Evolutionary conservation across 2,329 filamentous ascomycete species (phyloP), one percentile per base, ranked within the genome.

Genomic region (Paecilomyces sp.): DNA sequence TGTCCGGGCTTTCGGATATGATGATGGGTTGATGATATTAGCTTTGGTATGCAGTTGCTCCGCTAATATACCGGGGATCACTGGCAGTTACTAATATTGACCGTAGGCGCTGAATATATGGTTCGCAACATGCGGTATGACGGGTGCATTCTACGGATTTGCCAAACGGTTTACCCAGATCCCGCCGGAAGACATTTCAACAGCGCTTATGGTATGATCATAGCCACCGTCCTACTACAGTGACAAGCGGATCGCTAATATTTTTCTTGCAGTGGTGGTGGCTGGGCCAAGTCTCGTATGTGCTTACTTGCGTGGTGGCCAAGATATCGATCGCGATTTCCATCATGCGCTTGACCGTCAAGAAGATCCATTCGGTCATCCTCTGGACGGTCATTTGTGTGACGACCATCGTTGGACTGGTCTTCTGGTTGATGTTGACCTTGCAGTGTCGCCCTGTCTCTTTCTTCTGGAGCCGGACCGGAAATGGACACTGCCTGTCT

Each of bases 201-300:
- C 67, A 22, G 72, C 70, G 5, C 62, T 74, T 58, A 70, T 73
- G 68, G 72, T 74, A 69, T 54, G 70, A 54, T 28, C 6, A 28
- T 28, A 34, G 11, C 33, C 15, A 8, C 15, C 22, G n/a, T 3
- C 30, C 11, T 6, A 18, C n/a, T n/a, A 12, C 22, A 22, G 18
- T n/a, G 13, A 54, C 34, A 11, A 6, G 9, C 33, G 25, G 2
- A 34, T 36, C 13, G 24, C 66, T 31, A 13, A 36, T 58, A 13
- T 50, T 31, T 33, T 36, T 28, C 15, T 53, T 25, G 25, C 22
- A 74, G 72, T 75, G 70, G 69, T 85, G 81, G 81, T 85, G 80
- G 72, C 75, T 84, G n/a, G 82, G 80, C 63, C 82, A 84, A 64
- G 70, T 81, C n/a, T 78, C 79, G 62, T 85, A 85, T 66, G 77